These are phyloP conservation scores for Coleophoma crateriformis DNA, from an alignment of 2,329 filamentous ascomycete genomes.

Conservation along the genomic window DNA sequence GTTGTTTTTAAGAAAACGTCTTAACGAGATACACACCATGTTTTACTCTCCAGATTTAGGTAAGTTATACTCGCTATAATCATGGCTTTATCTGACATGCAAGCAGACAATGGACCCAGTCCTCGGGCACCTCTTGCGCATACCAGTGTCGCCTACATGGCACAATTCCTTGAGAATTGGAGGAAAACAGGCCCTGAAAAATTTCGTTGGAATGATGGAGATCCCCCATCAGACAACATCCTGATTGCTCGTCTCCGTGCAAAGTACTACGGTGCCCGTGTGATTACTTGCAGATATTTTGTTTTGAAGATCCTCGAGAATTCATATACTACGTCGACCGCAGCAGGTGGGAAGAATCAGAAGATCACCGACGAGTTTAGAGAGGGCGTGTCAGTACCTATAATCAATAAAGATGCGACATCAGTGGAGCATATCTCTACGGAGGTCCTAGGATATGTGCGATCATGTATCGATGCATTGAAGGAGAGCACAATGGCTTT, in stretches of 20 bases:
- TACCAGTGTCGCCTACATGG: background rate
- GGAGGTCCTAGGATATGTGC: slow-evolving; percentile 48
- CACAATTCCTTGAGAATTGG: slow-evolving; percentile 4
- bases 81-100: slow-evolving; percentile 38
- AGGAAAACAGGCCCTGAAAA: slow-evolving; percentile 36
- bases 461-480: slow-evolving; percentile 52
- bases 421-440: slow-evolving; percentile 30
- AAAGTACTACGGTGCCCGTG: slow-evolving; percentile 90
- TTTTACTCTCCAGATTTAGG: slow-evolving; percentile 25
- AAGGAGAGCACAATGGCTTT: slow-evolving; percentile 85
- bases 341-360: slow-evolving; percentile 1
- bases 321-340: slow-evolving; percentile 20
- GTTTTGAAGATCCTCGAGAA: slow-evolving; percentile 46
- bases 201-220: slow-evolving; percentile 47
- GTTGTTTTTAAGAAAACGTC: slow-evolving; percentile 56
- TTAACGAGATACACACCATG: slow-evolving; percentile 54
- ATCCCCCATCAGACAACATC: slow-evolving; percentile 69
- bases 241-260: slow-evolving; percentile 78
- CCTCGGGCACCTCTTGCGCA: slow-evolving; percentile 14
- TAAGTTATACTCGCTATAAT: slow-evolving; percentile 31
- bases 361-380: slow-evolving; percentile 15
- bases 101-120: slow-evolving; percentile 17
- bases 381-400: slow-evolving; percentile 23
- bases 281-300: slow-evolving; percentile 84
- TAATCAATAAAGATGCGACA: slow-evolving; percentile 31